Conservation (phyloP, 352 stramenopile species). For the Phytophthora boehmeriae region DNA sequence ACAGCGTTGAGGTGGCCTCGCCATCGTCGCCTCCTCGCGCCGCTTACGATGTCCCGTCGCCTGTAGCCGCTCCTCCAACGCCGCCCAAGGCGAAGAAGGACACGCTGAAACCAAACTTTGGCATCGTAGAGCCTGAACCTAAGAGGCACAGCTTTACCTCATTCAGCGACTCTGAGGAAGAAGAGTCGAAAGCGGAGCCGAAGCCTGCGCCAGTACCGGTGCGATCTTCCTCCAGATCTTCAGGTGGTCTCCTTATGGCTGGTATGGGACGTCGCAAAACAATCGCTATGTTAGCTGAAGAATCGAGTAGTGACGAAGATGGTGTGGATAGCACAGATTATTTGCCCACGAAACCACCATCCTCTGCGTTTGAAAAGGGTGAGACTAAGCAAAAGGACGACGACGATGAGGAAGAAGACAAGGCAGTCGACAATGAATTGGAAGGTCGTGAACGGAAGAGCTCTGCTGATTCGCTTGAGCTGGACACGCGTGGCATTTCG, state of each 20-base stretch:
- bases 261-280: conserved; percentile 73
- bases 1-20: conserved; percentile 24
- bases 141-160: conserved; percentile 86
- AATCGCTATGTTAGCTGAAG: conserved; percentile 66
- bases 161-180: conserved; percentile 86
- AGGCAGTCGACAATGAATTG: conserved; percentile 29
- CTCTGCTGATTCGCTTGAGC: conserved; percentile 78
- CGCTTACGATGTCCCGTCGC: conserved; percentile 19
- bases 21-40: conserved; percentile 13
- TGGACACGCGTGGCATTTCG: conserved; percentile 81
- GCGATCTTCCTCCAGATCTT: conserved; percentile 42
- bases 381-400: conserved; percentile 39
- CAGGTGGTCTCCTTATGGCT: conserved; percentile 56
- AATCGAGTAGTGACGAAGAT: conserved; percentile 83
- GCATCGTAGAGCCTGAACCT: conserved; percentile 62
- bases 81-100: conserved; percentile 40
- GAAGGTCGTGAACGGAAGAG: conserved; percentile 59
- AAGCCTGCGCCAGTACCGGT: conserved; percentile 54
- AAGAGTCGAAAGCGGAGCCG: conserved; percentile 76
- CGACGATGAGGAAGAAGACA: conserved; percentile 29
- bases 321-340: conserved; percentile 54
- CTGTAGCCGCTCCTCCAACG: conserved; percentile 25
- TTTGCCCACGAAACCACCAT: conserved; percentile 60
- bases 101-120: conserved; percentile 69
- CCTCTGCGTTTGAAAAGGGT: conserved; percentile 36